phyloP scores from a whole-genome alignment of 176 grass and related monocot genomes.

The Juncus inflexus region DNA sequence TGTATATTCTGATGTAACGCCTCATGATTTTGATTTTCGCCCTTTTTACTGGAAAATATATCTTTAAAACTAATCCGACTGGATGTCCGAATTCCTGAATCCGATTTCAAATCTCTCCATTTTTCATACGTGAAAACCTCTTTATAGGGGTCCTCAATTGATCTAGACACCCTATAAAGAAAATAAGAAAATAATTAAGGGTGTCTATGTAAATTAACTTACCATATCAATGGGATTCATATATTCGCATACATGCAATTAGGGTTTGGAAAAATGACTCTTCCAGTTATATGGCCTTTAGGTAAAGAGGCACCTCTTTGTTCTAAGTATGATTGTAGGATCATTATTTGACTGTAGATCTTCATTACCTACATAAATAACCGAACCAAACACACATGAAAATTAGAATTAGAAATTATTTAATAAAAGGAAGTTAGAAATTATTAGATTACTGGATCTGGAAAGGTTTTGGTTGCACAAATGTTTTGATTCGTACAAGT shows the following conservation, averaged over 20 bases:
- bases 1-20: conserved; percentile 53
- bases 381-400: not conserved
- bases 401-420: not conserved
- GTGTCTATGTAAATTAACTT: not conserved
- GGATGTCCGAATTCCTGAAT: conserved; percentile 53
- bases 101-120: conserved; percentile 74
- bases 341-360: conserved; percentile 55
- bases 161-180: conserved; percentile 47
- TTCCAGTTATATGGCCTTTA: conserved; percentile 52
- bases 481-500: conserved; percentile 46
- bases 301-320: conserved; percentile 69
- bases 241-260: conserved; percentile 43
- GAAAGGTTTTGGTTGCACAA: conserved; percentile 40
- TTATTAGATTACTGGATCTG: conserved; percentile 49
- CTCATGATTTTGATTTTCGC: conserved; percentile 43
- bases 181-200: conserved; percentile 22
- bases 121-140: conserved; percentile 60
- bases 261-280: conserved; percentile 73
- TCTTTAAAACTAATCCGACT: conserved; percentile 69
- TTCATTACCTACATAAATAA: conserved; percentile 52
- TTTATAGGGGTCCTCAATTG: conserved; percentile 45
- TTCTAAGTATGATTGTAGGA: conserved; percentile 87
- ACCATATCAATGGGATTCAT: no score
- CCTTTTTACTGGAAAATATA: conserved; percentile 64
- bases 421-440: not conserved